Evolutionary conservation across 768 basidiomycete species (phyloP), one percentile per base, ranked within the genome.

Genomic region (Lactarius vividus): DNA sequence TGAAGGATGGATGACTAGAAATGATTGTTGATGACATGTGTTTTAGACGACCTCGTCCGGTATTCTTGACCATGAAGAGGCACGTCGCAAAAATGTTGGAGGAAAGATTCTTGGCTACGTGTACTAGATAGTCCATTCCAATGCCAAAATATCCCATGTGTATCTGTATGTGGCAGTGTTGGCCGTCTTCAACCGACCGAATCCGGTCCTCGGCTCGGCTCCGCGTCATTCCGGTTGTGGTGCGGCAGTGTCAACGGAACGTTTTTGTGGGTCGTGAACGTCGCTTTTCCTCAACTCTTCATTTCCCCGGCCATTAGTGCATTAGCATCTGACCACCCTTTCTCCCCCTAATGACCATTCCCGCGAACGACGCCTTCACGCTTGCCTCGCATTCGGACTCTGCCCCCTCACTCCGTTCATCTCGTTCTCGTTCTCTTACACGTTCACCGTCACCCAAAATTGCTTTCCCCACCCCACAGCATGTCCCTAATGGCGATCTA

Each of bases 11-110:
- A 42, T 4, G 58, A 18, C 57, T 40, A 35, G n/a, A 64, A 4
- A 71, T 56, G 29, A 28, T 33, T 16, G 49, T 35, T 53, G 29
- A 39, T 66, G 31, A 29, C 52, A 35, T 28, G 4, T 63, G 23
- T 61, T 2, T 26, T 65, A 94, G 92, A 99, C 96, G 71, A 98
- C 96, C 58, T 96, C 94, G 23, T 94, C 94, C 20, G 97, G 97
- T 70, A 99, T 98, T 78, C 85, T 98, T 76, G 97, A 98, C 81
- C 97, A 99, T 77, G 95, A 97, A 78, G 96, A 98, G 84, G 96
- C 96, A 55, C 88, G 96, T 81, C 89, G 95, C 75, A 98, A 98
- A 83, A 95, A 96, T 80, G 88, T 97, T 66, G 96, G 94, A 79
- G 96, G 96, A 67, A 97, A 97, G 82, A 84, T 97, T 68, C 81